Conservation (phyloP, 208 protist species). For the Crithidia fasciculata region DNA sequence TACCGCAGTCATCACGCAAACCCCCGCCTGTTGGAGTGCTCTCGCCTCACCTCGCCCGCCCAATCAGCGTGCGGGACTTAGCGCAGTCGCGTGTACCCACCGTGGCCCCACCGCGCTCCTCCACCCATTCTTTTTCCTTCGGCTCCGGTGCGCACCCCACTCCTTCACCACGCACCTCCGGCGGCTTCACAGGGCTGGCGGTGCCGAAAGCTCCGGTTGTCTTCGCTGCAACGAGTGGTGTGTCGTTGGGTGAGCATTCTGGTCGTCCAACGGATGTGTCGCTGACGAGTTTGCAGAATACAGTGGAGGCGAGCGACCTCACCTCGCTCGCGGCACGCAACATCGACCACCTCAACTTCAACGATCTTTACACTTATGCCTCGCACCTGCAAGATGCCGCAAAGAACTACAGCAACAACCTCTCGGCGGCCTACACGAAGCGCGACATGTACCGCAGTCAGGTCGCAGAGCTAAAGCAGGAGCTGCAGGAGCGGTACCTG, state of each 20-base stretch:
- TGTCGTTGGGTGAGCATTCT: not conserved
- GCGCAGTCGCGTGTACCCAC: conserved; percentile 23
- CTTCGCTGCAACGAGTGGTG: conserved; percentile 40
- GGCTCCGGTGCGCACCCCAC: not conserved
- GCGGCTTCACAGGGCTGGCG: conserved; percentile 26
- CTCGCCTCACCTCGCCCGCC: conserved; percentile 39
- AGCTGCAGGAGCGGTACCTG: conserved; percentile 51
- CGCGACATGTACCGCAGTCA: conserved; percentile 69
- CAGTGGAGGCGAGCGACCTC: conserved; percentile 26
- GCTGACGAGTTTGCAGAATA: not conserved
- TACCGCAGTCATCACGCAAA: not conserved
- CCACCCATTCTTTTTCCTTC: not conserved
- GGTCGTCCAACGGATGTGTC: not conserved
- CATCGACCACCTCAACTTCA: conserved; percentile 43
- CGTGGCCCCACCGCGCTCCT: conserved; percentile 3
- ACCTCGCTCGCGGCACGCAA: conserved; percentile 29
- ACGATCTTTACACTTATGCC: conserved; percentile 62
- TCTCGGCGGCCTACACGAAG: conserved; percentile 52
- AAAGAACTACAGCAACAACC: conserved; percentile 29
- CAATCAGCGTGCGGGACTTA: conserved; percentile 59
- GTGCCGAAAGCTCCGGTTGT: conserved; percentile 21
- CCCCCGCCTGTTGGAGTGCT: conserved; percentile 22
- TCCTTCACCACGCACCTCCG: not conserved
- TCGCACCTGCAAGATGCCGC: conserved; percentile 56
- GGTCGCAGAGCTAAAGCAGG: conserved; percentile 55